phyloP scores from a whole-genome alignment of 768 basidiomycete species.

The Pleurotus sapidus region DNA sequence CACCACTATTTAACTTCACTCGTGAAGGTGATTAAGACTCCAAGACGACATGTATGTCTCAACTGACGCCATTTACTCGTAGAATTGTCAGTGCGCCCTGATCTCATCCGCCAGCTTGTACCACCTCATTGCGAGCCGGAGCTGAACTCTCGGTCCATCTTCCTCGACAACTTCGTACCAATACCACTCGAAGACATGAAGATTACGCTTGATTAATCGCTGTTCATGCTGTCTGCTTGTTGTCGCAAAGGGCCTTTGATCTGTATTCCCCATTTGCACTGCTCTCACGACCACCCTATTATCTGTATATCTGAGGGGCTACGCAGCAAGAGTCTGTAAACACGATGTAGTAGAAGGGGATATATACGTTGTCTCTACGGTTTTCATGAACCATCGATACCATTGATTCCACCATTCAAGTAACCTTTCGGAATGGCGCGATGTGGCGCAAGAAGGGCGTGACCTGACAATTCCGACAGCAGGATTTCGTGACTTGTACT shows the following conservation, averaged over 20 bases:
- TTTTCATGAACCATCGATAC: not conserved
- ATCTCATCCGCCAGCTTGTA: conserved; percentile 88
- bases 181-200: conserved; percentile 96
- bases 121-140: conserved; percentile 88
- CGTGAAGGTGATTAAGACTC: conserved; percentile 73
- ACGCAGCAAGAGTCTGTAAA: conserved; percentile 7
- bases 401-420: not conserved
- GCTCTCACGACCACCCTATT: not conserved
- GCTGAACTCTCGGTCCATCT: conserved; percentile 82
- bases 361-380: not conserved
- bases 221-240: conserved; percentile 8
- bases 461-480: conserved; percentile 12
- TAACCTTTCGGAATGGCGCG: conserved; percentile 33
- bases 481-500: conserved; percentile 5
- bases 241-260: not conserved
- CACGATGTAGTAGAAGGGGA: conserved; percentile 7
- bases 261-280: conserved; percentile 5
- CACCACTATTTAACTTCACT: conserved; percentile 91
- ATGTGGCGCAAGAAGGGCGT: conserved; percentile 37
- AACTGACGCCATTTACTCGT: conserved; percentile 10
- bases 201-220: conserved; percentile 84
- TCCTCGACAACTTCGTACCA: conserved; percentile 89
- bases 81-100: conserved; percentile 97
- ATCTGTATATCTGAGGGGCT: not conserved
- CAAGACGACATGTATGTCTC: not conserved